Evolutionary conservation across 106 monocot genomes (phyloP).

Genomic region (Acanthochlamys bracteata): DNA sequence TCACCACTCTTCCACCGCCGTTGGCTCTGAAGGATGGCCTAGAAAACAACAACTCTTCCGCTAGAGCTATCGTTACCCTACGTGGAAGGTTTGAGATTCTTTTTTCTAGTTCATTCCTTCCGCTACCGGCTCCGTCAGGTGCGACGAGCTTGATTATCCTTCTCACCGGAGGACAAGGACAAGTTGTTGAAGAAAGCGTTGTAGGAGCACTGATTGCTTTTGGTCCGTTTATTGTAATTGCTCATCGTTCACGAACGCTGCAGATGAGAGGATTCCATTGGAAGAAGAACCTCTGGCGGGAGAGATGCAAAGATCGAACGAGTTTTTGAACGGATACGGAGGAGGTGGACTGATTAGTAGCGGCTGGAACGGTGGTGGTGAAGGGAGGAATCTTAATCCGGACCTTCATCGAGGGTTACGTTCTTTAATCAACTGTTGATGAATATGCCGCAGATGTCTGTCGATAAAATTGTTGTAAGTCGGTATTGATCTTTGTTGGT

Average conservation of each 20-base stretch:
- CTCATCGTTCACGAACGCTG: constrained; percentile 35
- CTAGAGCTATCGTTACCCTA: constrained; percentile 17
- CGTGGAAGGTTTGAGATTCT: constrained; percentile 36
- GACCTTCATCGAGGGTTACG: constrained; percentile 38
- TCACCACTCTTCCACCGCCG: background rate
- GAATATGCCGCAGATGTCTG: constrained; percentile 20
- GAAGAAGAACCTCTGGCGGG: constrained; percentile 18
- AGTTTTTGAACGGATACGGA: background rate
- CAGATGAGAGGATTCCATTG: constrained; percentile 31
- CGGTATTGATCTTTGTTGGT: too few species aligned
- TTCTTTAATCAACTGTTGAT: constrained; percentile 39
- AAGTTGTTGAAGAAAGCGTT: constrained; percentile 31
- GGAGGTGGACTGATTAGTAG: background rate
- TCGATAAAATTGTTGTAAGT: too few species aligned
- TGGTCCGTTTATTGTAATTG: constrained; percentile 26
- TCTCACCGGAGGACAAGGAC: constrained; percentile 35
- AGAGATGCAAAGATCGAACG: constrained; percentile 3
- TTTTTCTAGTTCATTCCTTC: constrained; percentile 36
- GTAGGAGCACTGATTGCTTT: constrained; percentile 24
- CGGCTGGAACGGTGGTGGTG: background rate
- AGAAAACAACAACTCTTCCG: background rate
- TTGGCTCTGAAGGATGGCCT: constrained; percentile 9
- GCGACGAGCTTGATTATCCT: constrained; percentile 31
- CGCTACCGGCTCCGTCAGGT: constrained; percentile 32
- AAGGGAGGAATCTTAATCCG: background rate